These are phyloP conservation scores for Venturia nashicola DNA, from an alignment of 2,329 filamentous ascomycete genomes.

Conservation along the genomic window DNA sequence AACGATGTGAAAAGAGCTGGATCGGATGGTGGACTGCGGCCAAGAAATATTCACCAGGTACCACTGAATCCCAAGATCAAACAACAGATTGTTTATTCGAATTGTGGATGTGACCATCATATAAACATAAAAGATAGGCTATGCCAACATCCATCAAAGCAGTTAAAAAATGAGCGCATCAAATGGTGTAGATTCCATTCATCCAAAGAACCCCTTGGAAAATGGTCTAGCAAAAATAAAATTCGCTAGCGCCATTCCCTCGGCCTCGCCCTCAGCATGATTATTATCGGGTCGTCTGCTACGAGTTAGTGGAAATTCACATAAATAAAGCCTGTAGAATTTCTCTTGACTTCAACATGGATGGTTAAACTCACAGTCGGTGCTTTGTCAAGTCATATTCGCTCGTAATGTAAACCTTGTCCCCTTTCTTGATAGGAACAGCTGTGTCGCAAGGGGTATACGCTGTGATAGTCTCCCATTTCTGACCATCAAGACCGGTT, in stretches of 20 bases:
- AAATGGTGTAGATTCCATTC: background rate
- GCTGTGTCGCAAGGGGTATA: background rate
- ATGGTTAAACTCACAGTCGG: background rate
- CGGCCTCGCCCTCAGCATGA: background rate
- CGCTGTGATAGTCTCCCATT: background rate
- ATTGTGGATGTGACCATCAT: no score
- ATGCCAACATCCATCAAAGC: no score
- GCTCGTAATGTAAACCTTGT: background rate
- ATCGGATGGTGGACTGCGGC: no score
- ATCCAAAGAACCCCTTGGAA: background rate
- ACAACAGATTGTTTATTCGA: no score
- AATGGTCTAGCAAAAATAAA: slow-evolving; percentile 4
- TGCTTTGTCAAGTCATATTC: background rate
- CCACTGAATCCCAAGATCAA: no score
- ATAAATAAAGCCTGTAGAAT: no score
- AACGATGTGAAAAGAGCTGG: no score
- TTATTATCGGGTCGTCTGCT: background rate
- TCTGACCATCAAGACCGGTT: background rate
- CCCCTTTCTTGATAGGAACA: slow-evolving; percentile 1
- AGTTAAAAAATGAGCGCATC: no score
- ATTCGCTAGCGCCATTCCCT: slow-evolving; percentile 6
- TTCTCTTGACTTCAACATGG: no score
- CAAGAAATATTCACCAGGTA: no score
- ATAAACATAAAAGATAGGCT: no score
- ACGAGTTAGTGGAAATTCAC: background rate